These are phyloP conservation scores for Filosporella fistucella DNA, from an alignment of 495 filamentous ascomycete species.

Conservation along the genomic window DNA sequence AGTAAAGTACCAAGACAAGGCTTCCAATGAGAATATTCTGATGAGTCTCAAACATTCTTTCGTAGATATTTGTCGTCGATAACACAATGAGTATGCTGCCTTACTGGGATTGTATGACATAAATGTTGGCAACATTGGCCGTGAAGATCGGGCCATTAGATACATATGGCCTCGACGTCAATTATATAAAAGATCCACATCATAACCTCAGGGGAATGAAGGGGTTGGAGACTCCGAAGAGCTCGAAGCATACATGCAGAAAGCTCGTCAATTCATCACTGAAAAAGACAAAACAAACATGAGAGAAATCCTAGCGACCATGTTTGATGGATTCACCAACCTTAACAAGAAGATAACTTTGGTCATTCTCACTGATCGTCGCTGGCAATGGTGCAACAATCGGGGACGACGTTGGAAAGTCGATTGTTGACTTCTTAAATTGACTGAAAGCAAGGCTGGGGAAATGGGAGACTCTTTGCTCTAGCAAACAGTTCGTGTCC, in stretches of 20 bases:
- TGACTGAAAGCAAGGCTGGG: slow-evolving; percentile 8
- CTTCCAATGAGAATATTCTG: too few species aligned
- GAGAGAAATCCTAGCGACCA: not conserved
- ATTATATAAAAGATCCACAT: not conserved
- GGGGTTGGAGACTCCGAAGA: not conserved
- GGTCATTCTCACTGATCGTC: slow-evolving; percentile 29
- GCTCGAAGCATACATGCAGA: not conserved
- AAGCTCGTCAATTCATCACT: not conserved
- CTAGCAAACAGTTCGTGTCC: slow-evolving; percentile 29
- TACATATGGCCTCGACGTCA: slow-evolving; percentile 25
- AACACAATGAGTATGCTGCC: not conserved
- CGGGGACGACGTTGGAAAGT: slow-evolving; percentile 7
- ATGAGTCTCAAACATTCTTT: too few species aligned
- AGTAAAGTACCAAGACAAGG: too few species aligned
- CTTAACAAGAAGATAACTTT: slow-evolving; percentile 19
- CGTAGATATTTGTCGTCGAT: not conserved
- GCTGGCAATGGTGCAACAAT: slow-evolving; percentile 21
- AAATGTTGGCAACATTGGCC: slow-evolving; percentile 22
- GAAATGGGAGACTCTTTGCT: slow-evolving; percentile 21
- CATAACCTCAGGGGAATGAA: not conserved
- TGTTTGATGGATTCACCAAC: not conserved
- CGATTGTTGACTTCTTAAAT: slow-evolving; percentile 7
- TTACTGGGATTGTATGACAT: slow-evolving; percentile 24
- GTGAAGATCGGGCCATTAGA: slow-evolving; percentile 26
- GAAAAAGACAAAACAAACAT: not conserved